Conservation (phyloP, 2,329 filamentous ascomycete genomes). For the Phialemonium atrogriseum region DNA sequence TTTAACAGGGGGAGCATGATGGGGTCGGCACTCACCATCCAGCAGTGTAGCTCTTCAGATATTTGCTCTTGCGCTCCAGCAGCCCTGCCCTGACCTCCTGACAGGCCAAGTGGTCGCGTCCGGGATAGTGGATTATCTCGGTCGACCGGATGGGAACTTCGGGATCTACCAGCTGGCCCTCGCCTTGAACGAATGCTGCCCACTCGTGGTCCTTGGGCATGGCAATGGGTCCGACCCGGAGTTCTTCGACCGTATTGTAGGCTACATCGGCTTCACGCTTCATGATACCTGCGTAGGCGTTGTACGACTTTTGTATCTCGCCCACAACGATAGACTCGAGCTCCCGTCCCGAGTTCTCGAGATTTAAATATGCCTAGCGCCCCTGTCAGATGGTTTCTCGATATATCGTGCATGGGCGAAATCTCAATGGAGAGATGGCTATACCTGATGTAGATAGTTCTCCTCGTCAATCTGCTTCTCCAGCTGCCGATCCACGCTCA, state of each 20-base stretch:
- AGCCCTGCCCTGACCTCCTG: slow-evolving; percentile 83
- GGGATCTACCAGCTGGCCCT: slow-evolving; percentile 83
- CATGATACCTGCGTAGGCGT: slow-evolving; percentile 82
- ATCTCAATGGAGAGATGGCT: too few species aligned
- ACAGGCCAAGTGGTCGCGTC: slow-evolving; percentile 74
- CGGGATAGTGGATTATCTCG: slow-evolving; percentile 84
- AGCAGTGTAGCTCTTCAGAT: slow-evolving; percentile 92
- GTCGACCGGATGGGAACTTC: slow-evolving; percentile 67
- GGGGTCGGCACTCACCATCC: slow-evolving; percentile 63
- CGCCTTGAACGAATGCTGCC: slow-evolving; percentile 69
- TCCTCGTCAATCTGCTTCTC: slow-evolving; percentile 94
- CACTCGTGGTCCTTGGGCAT: slow-evolving; percentile 95
- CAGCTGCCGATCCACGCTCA: slow-evolving; percentile 82
- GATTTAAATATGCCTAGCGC: slow-evolving; percentile 82
- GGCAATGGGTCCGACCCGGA: slow-evolving; percentile 77
- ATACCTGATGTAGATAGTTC: slow-evolving; percentile 87
- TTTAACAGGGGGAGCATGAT: background rate
- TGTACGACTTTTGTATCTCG: slow-evolving; percentile 97
- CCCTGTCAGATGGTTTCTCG: slow-evolving; percentile 11
- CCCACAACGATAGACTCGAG: slow-evolving; percentile 94
- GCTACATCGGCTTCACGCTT: slow-evolving; percentile 84
- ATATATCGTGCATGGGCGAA: background rate
- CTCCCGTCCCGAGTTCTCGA: slow-evolving; percentile 89
- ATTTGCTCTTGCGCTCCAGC: slow-evolving; percentile 96
- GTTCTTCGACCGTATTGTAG: slow-evolving; percentile 68